Evolutionary conservation across 768 basidiomycete genomes (phyloP).

Genomic region (Hebeloma cylindrosporum): DNA sequence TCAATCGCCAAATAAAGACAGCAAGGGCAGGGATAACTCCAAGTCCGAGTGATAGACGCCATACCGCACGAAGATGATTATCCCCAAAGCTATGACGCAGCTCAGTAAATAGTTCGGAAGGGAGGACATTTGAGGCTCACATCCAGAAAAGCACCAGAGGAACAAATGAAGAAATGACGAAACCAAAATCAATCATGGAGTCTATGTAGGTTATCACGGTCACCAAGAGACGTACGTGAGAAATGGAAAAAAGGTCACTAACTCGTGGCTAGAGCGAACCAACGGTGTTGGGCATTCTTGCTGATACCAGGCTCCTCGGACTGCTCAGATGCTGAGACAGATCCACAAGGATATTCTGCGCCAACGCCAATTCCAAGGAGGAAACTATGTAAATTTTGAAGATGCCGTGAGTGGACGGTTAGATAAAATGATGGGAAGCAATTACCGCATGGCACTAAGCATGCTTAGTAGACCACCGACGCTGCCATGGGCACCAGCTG

Average conservation of each 20-base stretch:
- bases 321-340: conserved; percentile 86
- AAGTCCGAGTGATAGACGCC: conserved; percentile 84
- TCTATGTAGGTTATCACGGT: conserved; percentile 39
- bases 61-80: conserved; percentile 80
- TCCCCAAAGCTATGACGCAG: conserved; percentile 57
- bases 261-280: conserved; percentile 92
- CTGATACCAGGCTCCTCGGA: conserved; percentile 79
- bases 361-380: conserved; percentile 87
- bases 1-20: conserved; percentile 85
- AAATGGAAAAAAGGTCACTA: conserved; percentile 22
- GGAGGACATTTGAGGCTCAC: conserved; percentile 38
- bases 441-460: conserved; percentile 75
- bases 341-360: conserved; percentile 89
- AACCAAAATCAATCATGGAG: conserved; percentile 83
- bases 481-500: conserved; percentile 73
- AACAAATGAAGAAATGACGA: conserved; percentile 77
- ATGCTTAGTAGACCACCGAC: conserved; percentile 73
- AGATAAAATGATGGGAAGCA: not conserved
- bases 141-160: conserved; percentile 90
- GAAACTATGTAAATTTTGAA: conserved; percentile 51
- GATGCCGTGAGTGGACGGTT: not conserved
- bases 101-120: conserved; percentile 2
- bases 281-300: conserved; percentile 80
- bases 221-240: not conserved
- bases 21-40: conserved; percentile 77